phyloP scores from a whole-genome alignment of 2,329 filamentous ascomycete genomes.

The Bipolaris cookei region DNA sequence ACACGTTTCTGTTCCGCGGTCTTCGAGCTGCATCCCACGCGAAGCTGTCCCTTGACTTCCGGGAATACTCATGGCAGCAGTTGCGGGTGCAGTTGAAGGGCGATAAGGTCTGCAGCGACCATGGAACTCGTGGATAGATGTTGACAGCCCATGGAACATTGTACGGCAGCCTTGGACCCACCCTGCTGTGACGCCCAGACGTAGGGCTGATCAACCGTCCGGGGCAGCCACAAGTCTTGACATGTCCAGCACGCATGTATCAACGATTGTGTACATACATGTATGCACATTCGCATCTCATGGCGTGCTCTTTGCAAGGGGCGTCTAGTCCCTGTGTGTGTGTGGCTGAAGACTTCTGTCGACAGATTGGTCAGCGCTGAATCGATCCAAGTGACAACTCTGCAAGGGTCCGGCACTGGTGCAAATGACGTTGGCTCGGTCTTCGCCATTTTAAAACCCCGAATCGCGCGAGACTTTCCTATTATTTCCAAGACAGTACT shows the following conservation, averaged over 20 bases:
- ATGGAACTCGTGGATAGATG: not conserved
- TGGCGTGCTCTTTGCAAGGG: not conserved
- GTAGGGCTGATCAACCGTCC: slow-evolving; percentile 2
- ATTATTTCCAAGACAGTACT: not conserved
- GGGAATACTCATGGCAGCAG: not conserved
- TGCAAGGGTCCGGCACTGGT: slow-evolving; percentile 5
- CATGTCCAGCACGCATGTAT: not conserved
- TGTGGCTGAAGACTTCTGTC: slow-evolving; percentile 1
- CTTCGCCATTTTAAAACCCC: slow-evolving; percentile 4
- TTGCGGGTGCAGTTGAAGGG: not conserved
- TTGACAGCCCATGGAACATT: slow-evolving; percentile 8
- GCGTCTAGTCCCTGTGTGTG: not conserved
- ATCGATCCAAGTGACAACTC: slow-evolving; percentile 17
- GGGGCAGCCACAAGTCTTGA: not conserved
- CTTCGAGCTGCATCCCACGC: slow-evolving; percentile 6
- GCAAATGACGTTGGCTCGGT: slow-evolving; percentile 15
- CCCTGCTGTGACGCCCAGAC: not conserved
- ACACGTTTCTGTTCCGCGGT: not conserved
- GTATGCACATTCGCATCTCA: not conserved
- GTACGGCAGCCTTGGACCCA: not conserved
- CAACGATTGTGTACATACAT: not conserved
- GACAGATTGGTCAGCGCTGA: not conserved
- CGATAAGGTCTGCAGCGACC: not conserved
- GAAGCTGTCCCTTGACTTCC: not conserved
- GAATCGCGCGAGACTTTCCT: slow-evolving; percentile 9